Evolutionary conservation across 495 filamentous ascomycete species (phyloP).

Genomic region (Neurospora sp.): DNA sequence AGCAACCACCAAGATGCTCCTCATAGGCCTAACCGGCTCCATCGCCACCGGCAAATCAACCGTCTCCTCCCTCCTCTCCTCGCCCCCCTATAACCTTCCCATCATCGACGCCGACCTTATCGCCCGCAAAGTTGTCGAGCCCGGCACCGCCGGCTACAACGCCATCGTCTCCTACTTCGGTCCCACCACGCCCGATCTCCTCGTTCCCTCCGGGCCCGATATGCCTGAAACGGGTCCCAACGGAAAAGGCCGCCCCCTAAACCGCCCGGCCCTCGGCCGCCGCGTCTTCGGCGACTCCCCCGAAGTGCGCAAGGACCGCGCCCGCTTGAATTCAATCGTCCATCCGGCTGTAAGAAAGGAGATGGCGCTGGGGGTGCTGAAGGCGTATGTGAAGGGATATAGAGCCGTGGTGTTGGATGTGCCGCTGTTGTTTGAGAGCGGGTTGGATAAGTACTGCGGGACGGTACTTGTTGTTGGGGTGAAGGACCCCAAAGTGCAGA

Average conservation of each 20-base stretch:
- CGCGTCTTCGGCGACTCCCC: conserved; percentile 71
- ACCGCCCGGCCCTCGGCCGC: conserved; percentile 74
- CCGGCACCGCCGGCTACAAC: conserved; percentile 72
- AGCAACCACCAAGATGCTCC: conserved; percentile 55
- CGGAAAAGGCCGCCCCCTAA: conserved; percentile 57
- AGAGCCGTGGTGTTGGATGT: conserved; percentile 93
- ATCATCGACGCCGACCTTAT: conserved; percentile 92
- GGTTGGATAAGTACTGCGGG: conserved; percentile 70
- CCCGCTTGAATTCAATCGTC: conserved; percentile 76
- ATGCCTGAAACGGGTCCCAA: conserved; percentile 33
- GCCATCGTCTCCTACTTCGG: conserved; percentile 71
- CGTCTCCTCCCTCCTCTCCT: conserved; percentile 70
- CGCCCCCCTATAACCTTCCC: conserved; percentile 73
- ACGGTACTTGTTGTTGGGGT: conserved; percentile 80
- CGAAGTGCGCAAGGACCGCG: conserved; percentile 54
- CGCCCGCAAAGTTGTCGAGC: conserved; percentile 83
- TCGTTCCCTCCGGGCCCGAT: conserved; percentile 41
- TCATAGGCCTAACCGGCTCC: conserved; percentile 93
- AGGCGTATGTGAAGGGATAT: conserved; percentile 56
- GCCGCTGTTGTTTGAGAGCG: conserved; percentile 79
- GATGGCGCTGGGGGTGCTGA: conserved; percentile 57
- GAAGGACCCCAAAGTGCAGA: conserved; percentile 62
- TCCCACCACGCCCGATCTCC: conserved; percentile 71
- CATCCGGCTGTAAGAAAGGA: conserved; percentile 75
- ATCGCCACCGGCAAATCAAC: conserved; percentile 98